phyloP scores from a whole-genome alignment of 2,329 filamentous ascomycete genomes.

The Aspergillus chevalieri region DNA sequence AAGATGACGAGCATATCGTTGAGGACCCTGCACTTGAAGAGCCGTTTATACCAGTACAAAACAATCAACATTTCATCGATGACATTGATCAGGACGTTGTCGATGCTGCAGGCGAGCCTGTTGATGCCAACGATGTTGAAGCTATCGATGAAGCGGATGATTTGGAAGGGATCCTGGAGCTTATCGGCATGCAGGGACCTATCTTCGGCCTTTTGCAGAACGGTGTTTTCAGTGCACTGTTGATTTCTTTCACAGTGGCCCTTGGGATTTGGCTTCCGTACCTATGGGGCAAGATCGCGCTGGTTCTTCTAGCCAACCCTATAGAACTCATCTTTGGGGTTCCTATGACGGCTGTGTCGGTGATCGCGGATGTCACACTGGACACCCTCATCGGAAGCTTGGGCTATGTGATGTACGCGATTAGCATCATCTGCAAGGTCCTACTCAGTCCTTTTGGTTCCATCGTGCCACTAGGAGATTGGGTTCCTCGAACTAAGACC shows the following conservation, averaged over 20 bases:
- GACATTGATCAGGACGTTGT: conserved; percentile 12
- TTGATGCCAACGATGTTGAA: conserved; percentile 59
- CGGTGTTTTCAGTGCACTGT: conserved; percentile 83
- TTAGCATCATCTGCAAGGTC: conserved; percentile 28
- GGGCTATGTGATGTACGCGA: conserved; percentile 45
- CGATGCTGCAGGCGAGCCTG: conserved; percentile 47
- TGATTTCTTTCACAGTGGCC: conserved; percentile 81
- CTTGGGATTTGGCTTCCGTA: conserved; percentile 87
- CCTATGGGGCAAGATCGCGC: conserved; percentile 76
- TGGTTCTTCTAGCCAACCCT: conserved; percentile 75
- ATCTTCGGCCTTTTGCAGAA: conserved; percentile 88
- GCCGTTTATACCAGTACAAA: conserved; percentile 53
- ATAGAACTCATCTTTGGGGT: conserved; percentile 60
- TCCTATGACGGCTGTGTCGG: conserved; percentile 66
- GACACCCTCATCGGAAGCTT: conserved; percentile 64
- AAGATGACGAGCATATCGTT: conserved; percentile 56
- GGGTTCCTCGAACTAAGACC: conserved; percentile 30
- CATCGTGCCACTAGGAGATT: conserved; percentile 29
- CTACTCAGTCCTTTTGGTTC: conserved; percentile 29
- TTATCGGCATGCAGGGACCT: conserved; percentile 93
- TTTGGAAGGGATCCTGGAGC: conserved; percentile 89
- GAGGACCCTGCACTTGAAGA: conserved; percentile 55
- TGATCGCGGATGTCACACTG: conserved; percentile 69
- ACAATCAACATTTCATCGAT: conserved; percentile 35
- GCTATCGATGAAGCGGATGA: conserved; percentile 73